Conservation (phyloP, 177 flowering plant species). For the Vitis hybrid region DNA sequence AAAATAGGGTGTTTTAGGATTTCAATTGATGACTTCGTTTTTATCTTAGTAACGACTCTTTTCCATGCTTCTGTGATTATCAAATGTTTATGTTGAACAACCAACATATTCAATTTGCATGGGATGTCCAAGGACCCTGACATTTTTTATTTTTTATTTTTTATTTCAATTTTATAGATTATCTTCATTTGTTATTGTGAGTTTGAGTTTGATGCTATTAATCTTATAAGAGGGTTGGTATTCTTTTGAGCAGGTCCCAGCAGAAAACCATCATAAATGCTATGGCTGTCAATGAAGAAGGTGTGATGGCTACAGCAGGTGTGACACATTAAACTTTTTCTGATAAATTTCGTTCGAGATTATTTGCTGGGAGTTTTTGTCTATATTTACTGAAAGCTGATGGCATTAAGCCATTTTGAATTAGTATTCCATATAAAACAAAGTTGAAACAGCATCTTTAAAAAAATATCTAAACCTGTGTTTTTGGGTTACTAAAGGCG, state of each 20-base stretch:
- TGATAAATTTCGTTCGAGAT: neutral
- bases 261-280: slow-evolving; percentile 95
- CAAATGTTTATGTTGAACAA: too few species aligned
- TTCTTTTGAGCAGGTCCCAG: slow-evolving; percentile 70
- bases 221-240: neutral
- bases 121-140: too few species aligned
- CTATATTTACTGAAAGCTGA: too few species aligned
- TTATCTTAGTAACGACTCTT: too few species aligned
- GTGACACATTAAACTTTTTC: neutral
- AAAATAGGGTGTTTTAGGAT: too few species aligned
- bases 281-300: slow-evolving; percentile 95
- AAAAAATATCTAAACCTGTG: neutral
- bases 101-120: neutral
- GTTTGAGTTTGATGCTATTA: too few species aligned
- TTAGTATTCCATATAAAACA: neutral
- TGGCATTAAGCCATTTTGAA: neutral
- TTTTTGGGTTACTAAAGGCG: slow-evolving; percentile 53
- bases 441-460: too few species aligned
- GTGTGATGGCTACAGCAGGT: slow-evolving; percentile 96
- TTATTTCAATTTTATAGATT: too few species aligned
- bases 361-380: neutral
- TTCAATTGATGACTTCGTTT: too few species aligned
- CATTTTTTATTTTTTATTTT: too few species aligned
- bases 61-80: too few species aligned
- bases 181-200: too few species aligned